These are phyloP conservation scores for Anthracocystis panici-leucophaei DNA, from an alignment of 1,284 basidiomycete species.

Conservation along the genomic window DNA sequence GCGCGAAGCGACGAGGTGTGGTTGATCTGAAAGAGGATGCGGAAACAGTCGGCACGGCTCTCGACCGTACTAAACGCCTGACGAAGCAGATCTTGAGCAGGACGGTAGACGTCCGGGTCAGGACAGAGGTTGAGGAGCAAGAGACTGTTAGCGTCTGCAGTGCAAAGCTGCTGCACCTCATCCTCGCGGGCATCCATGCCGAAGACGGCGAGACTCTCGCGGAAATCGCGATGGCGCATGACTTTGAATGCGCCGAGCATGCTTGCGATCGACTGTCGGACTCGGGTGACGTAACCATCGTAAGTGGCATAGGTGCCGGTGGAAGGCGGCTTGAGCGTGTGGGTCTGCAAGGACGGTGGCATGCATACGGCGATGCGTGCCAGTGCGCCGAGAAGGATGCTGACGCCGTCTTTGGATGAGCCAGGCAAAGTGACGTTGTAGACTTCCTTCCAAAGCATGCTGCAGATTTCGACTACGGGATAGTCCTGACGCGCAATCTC, in stretches of 20 bases:
- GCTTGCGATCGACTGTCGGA: slow-evolving; percentile 42
- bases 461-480: slow-evolving; percentile 40
- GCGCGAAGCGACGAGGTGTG: slow-evolving; percentile 43
- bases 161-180: slow-evolving; percentile 52
- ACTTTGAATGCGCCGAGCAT: slow-evolving; percentile 38
- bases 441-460: slow-evolving; percentile 48
- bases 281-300: slow-evolving; percentile 37
- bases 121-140: slow-evolving; percentile 57
- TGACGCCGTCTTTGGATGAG: slow-evolving; percentile 33
- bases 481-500: slow-evolving; percentile 24
- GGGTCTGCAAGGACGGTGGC: slow-evolving; percentile 47
- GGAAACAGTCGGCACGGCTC: slow-evolving; percentile 59
- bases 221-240: slow-evolving; percentile 46
- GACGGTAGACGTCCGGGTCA: slow-evolving; percentile 51
- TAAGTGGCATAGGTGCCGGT: slow-evolving; percentile 24
- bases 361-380: slow-evolving; percentile 39
- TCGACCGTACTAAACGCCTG: slow-evolving; percentile 57
- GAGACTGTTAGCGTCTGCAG: slow-evolving; percentile 42
- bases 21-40: slow-evolving; percentile 54
- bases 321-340: slow-evolving; percentile 38
- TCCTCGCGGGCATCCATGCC: slow-evolving; percentile 48
- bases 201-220: slow-evolving; percentile 43
- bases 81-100: slow-evolving; percentile 58
- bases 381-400: slow-evolving; percentile 47
- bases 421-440: slow-evolving; percentile 30